A percentile compares a stretch with the other conserved stretches of the same genome.
phyloP scores from a whole-genome alignment of 192 early-diverging fungal species.

The Gaertneriomyces semiglobifer region DNA sequence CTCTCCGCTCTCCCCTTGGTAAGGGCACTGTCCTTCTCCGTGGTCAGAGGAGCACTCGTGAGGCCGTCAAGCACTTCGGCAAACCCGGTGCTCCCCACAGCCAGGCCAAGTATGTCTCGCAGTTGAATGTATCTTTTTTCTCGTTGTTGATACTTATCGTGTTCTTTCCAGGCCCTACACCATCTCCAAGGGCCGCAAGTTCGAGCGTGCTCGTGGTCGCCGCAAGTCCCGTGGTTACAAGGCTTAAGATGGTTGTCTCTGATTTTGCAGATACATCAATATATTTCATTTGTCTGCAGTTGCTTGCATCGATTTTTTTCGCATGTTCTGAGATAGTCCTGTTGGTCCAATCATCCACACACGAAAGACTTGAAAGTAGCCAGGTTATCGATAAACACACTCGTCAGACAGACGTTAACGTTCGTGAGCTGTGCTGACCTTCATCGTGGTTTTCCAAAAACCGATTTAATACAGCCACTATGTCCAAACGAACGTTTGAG shows the following conservation, averaged over 20 bases:
- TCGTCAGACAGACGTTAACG: no score
- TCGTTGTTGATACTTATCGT: background rate
- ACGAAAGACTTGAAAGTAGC: no score
- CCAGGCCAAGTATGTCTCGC: slow-evolving; percentile 56
- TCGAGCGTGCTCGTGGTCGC: slow-evolving; percentile 98
- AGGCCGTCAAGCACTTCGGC: slow-evolving; percentile 99
- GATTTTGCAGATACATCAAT: background rate
- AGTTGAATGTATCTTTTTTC: background rate
- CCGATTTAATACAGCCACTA: background rate
- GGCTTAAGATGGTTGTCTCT: slow-evolving; percentile 34
- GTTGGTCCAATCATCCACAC: no score
- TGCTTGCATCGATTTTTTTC: no score
- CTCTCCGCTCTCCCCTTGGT: slow-evolving; percentile 95
- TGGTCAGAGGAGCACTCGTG: slow-evolving; percentile 89
- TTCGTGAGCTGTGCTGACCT: no score
- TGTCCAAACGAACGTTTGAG: slow-evolving; percentile 7
- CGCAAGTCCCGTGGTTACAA: slow-evolving; percentile 98
- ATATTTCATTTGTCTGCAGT: no score
- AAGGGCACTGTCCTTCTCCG: slow-evolving; percentile 92
- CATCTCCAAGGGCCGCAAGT: slow-evolving; percentile 99
- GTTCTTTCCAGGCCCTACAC: slow-evolving; percentile 74
- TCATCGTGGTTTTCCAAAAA: no score
- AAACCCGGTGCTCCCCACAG: slow-evolving; percentile 68
- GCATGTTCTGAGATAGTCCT: no score
- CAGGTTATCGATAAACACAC: no score